phyloP scores from a whole-genome alignment of 2,329 filamentous ascomycete species.

The Emydomyces testavorans region DNA sequence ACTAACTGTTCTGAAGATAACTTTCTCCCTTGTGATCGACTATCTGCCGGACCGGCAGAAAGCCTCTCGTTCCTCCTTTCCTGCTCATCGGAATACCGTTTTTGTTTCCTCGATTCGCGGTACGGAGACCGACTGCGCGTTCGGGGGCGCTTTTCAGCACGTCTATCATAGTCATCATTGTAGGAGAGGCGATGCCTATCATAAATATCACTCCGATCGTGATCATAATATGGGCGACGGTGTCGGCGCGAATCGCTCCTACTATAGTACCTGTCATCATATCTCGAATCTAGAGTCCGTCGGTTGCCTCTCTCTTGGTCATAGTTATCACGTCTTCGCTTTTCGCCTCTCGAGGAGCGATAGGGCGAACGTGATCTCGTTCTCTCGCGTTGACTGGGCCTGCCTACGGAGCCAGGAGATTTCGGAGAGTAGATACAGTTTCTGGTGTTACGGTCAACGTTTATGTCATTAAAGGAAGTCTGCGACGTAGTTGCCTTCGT shows the following conservation, averaged over 20 bases:
- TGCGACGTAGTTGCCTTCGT: conserved; percentile 77
- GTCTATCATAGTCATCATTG: conserved; percentile 39
- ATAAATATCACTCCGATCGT: conserved; percentile 38
- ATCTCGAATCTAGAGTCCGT: conserved; percentile 26
- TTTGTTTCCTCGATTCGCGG: conserved; percentile 30
- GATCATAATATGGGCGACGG: conserved; percentile 39
- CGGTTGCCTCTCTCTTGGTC: conserved; percentile 28
- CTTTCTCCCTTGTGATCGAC: conserved; percentile 32
- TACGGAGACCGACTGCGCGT: conserved; percentile 44
- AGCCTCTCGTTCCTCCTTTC: conserved; percentile 21
- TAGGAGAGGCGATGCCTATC: conserved; percentile 34
- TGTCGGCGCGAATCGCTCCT: conserved; percentile 34
- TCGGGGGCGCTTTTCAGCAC: conserved; percentile 45
- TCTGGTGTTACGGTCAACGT: conserved; percentile 91
- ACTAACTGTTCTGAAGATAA: conserved; percentile 48
- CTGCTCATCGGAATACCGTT: conserved; percentile 31
- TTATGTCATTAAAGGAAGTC: conserved; percentile 61
- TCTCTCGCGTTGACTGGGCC: conserved; percentile 52
- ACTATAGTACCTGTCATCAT: conserved; percentile 31
- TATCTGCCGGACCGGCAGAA: not conserved
- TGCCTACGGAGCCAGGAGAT: conserved; percentile 41
- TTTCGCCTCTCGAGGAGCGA: conserved; percentile 29
- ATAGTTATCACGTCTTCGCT: conserved; percentile 32
- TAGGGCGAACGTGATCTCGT: conserved; percentile 37
- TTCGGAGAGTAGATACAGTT: conserved; percentile 44